phyloP scores from a whole-genome alignment of 2,329 filamentous ascomycete species.

The Penicillium expansum region DNA sequence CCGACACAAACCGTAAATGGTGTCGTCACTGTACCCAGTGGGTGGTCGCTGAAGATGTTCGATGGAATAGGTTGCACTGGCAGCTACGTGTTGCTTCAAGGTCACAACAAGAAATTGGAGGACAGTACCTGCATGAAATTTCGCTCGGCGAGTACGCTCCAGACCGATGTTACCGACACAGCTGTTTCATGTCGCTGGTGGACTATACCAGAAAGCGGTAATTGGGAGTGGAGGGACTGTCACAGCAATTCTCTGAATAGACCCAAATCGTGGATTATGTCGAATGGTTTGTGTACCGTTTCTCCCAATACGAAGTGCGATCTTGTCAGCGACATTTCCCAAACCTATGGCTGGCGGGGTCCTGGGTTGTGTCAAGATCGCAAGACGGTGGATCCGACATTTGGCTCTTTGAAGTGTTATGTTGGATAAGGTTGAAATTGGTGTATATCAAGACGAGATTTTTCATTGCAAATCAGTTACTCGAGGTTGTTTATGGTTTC shows the following conservation, averaged over 20 bases:
- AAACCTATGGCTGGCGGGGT: conserved; percentile 5
- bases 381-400: not conserved
- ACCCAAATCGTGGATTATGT: not conserved
- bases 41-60: conserved; percentile 2
- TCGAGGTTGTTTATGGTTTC: not conserved
- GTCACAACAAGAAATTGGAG: not conserved
- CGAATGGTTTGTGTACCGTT: conserved; percentile 6
- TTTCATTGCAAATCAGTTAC: not conserved
- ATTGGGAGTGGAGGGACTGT: not conserved
- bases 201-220: not conserved
- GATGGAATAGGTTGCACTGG: not conserved
- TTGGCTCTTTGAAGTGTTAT: conserved; percentile 5
- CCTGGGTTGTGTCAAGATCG: not conserved
- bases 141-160: not conserved
- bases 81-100: not conserved
- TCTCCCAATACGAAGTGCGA: not conserved
- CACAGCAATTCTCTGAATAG: not conserved
- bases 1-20: not conserved
- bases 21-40: not conserved
- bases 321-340: not conserved
- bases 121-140: not conserved
- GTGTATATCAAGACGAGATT: not conserved
- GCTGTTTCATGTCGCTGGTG: conserved; percentile 3
- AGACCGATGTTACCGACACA: not conserved
- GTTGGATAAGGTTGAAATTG: not conserved